Conservation (phyloP, 2,329 filamentous ascomycete genomes). For the Trichoderma guizhouense region DNA sequence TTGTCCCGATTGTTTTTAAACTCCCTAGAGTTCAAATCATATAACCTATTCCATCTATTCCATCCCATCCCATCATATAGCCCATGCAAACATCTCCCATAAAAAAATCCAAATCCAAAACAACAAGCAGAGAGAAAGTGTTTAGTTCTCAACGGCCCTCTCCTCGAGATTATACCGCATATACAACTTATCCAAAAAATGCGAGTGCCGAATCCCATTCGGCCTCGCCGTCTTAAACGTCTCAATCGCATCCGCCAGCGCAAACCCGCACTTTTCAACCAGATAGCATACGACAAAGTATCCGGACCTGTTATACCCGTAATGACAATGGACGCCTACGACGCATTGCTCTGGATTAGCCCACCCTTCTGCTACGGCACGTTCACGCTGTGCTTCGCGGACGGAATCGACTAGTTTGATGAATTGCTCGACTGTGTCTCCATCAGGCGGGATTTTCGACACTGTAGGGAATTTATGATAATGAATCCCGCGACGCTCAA, state of each 20-base stretch:
- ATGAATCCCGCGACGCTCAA: conserved; percentile 63
- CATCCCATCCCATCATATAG: background rate
- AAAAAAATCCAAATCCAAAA: background rate
- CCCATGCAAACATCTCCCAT: too few species aligned
- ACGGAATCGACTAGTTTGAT: conserved; percentile 58
- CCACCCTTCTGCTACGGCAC: conserved; percentile 38
- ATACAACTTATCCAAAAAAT: conserved; percentile 82
- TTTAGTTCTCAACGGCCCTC: background rate
- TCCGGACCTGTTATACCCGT: conserved; percentile 91
- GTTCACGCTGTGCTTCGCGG: conserved; percentile 48
- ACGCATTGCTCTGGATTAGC: conserved; percentile 41
- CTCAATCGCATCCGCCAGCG: conserved; percentile 73
- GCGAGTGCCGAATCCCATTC: conserved; percentile 82
- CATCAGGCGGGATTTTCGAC: conserved; percentile 77
- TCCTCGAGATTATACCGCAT: conserved; percentile 60
- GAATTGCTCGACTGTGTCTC: conserved; percentile 52
- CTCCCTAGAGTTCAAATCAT: background rate
- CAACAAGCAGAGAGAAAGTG: background rate
- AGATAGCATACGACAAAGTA: conserved; percentile 89
- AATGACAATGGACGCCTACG: conserved; percentile 90
- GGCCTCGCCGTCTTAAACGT: conserved; percentile 70
- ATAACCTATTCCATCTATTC: conserved; percentile 2
- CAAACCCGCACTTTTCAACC: conserved; percentile 73
- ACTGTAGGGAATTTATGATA: conserved; percentile 90
- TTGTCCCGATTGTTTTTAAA: background rate